Conservation (phyloP, 768 basidiomycete species). For the Floccularia luteovirens region DNA sequence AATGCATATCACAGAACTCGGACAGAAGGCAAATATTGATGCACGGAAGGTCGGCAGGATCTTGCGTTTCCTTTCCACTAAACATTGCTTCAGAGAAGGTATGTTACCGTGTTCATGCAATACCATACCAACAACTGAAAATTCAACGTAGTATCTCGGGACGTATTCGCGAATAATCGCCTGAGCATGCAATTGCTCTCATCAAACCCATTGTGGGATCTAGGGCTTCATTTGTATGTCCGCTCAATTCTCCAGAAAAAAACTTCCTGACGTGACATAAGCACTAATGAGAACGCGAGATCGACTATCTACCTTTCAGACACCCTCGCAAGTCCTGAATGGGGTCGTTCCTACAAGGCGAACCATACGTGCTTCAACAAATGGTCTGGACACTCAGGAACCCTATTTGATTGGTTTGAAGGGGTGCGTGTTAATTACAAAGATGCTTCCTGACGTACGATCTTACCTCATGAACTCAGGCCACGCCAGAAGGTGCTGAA, state of each 20-base stretch:
- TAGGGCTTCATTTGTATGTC: slow-evolving; percentile 18
- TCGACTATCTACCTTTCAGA: not conserved
- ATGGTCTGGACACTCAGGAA: slow-evolving; percentile 3
- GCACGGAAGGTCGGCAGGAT: slow-evolving; percentile 23
- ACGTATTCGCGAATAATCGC: slow-evolving; percentile 34
- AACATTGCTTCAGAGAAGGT: slow-evolving; percentile 32
- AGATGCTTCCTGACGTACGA: not conserved
- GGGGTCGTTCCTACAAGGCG: slow-evolving; percentile 6
- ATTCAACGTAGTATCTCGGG: slow-evolving; percentile 16
- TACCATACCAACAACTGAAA: not conserved
- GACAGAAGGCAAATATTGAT: slow-evolving; percentile 16
- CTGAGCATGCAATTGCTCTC: slow-evolving; percentile 26
- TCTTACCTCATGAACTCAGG: not conserved
- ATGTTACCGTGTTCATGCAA: not conserved
- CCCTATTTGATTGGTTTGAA: slow-evolving; percentile 9
- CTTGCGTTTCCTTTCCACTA: slow-evolving; percentile 24
- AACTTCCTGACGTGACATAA: not conserved
- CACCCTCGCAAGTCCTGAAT: slow-evolving; percentile 2
- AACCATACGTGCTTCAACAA: slow-evolving; percentile 10
- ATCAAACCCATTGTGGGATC: slow-evolving; percentile 17
- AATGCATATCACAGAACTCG: slow-evolving; percentile 19
- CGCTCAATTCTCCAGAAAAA: not conserved
- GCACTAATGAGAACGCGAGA: not conserved
- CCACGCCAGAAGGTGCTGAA: slow-evolving; percentile 9
- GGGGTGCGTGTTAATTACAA: slow-evolving; percentile 1